Evolutionary conservation across 306 rosid genomes (phyloP).

Genomic region (Citrullus amarus): DNA sequence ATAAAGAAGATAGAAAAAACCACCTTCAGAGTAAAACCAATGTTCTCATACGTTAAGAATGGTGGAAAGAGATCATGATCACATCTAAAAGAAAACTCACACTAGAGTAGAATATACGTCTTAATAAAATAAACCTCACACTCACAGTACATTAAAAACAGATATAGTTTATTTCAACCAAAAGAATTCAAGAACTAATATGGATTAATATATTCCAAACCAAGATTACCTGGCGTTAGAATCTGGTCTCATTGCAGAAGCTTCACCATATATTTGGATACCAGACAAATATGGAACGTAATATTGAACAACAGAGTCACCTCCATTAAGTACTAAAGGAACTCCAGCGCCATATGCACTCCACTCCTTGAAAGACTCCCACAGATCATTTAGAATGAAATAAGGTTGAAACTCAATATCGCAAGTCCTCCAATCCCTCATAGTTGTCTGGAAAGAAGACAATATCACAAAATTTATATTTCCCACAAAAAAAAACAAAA

Average conservation of each 20-base stretch:
- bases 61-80: background rate
- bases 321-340: conserved; percentile 56
- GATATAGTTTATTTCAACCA: background rate
- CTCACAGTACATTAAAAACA: background rate
- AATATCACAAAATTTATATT: conserved; percentile 2
- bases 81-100: background rate
- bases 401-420: conserved; percentile 65
- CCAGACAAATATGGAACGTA: conserved; percentile 89
- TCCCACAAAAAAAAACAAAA: background rate
- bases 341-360: conserved; percentile 95
- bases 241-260: conserved; percentile 36
- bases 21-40: background rate
- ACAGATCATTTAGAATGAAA: conserved; percentile 61
- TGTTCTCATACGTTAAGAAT: background rate
- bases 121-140: background rate
- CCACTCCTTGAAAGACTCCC: conserved; percentile 92
- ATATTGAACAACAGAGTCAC: conserved; percentile 68
- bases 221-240: conserved; percentile 42
- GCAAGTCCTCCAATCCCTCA: conserved; percentile 75
- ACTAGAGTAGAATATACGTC: background rate
- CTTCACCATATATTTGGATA: conserved; percentile 61
- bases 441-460: conserved; percentile 44
- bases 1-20: conserved; percentile 4
- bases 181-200: background rate
- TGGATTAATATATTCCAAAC: background rate